A percentile compares a stretch with the other conserved stretches of the same genome.
phyloP scores from a whole-genome alignment of 2,329 filamentous ascomycete genomes.

The Exophiala sideris region DNA sequence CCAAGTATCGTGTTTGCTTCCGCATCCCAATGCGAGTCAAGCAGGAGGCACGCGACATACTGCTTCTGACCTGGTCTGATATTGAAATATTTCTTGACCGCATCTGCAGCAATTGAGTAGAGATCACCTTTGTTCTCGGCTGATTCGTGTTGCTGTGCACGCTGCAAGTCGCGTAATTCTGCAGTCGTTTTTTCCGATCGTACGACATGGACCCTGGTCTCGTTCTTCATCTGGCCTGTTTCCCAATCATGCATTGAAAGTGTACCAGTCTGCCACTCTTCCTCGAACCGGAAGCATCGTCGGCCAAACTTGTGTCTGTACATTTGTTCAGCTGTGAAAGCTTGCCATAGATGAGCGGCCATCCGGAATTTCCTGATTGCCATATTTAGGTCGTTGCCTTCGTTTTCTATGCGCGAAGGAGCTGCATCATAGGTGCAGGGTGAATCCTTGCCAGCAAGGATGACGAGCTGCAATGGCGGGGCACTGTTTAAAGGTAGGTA shows the following conservation, averaged over 20 bases:
- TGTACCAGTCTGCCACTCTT: conserved; percentile 87
- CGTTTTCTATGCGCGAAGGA: conserved; percentile 69
- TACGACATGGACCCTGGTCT: conserved; percentile 86
- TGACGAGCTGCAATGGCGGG: conserved; percentile 84
- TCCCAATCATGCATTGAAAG: conserved; percentile 71
- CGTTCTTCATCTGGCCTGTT: conserved; percentile 73
- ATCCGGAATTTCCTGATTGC: conserved; percentile 90
- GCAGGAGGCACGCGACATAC: conserved; percentile 79
- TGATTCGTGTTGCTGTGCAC: conserved; percentile 71
- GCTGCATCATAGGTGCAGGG: conserved; percentile 78
- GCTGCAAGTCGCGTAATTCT: conserved; percentile 74
- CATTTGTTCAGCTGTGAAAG: conserved; percentile 97
- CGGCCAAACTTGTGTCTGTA: conserved; percentile 80
- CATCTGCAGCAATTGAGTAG: conserved; percentile 72
- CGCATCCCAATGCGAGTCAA: conserved; percentile 87
- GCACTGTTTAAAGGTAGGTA: conserved; percentile 75
- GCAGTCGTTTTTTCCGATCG: conserved; percentile 77
- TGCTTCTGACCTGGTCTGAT: conserved; percentile 73
- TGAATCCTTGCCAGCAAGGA: conserved; percentile 84
- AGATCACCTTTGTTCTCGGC: conserved; percentile 70
- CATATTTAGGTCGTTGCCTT: conserved; percentile 76
- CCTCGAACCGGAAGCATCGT: conserved; percentile 84
- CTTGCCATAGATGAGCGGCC: conserved; percentile 95
- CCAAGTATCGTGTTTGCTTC: conserved; percentile 66
- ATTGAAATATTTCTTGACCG: conserved; percentile 74